Conservation (phyloP, 2,329 filamentous ascomycete genomes). For the Pseudogymnoascus destructans region DNA sequence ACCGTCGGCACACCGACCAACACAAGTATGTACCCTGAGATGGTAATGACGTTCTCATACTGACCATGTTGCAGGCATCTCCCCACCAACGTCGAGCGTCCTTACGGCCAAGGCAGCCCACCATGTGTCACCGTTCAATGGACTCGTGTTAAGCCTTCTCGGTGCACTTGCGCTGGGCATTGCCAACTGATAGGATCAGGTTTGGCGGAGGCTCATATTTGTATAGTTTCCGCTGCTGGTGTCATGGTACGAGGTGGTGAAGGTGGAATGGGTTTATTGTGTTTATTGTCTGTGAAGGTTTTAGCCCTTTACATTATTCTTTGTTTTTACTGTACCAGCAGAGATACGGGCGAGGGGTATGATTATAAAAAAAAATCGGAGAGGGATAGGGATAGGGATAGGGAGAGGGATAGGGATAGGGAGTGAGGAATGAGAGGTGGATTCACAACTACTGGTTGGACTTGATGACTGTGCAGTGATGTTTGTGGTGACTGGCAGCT, state of each 20-base stretch:
- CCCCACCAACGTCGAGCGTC: background rate
- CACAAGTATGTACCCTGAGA: background rate
- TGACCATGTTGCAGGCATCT: background rate
- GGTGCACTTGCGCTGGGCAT: background rate
- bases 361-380: conserved; percentile 1
- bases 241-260: background rate
- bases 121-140: background rate
- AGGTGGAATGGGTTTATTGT: background rate
- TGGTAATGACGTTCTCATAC: background rate
- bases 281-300: conserved; percentile 4
- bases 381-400: background rate
- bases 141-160: background rate
- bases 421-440: background rate
- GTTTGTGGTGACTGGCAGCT: no score
- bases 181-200: conserved; percentile 1
- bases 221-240: conserved; percentile 6
- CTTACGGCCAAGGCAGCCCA: background rate
- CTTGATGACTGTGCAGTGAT: background rate
- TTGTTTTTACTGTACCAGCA: background rate
- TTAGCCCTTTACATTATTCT: conserved; percentile 7
- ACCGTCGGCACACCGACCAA: background rate
- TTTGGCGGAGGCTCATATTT: conserved; percentile 6
- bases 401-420: background rate
- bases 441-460: background rate
- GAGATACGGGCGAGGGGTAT: background rate